phyloP scores from a whole-genome alignment of 2,329 filamentous ascomycete genomes.

The Stachybotrys elegans region DNA sequence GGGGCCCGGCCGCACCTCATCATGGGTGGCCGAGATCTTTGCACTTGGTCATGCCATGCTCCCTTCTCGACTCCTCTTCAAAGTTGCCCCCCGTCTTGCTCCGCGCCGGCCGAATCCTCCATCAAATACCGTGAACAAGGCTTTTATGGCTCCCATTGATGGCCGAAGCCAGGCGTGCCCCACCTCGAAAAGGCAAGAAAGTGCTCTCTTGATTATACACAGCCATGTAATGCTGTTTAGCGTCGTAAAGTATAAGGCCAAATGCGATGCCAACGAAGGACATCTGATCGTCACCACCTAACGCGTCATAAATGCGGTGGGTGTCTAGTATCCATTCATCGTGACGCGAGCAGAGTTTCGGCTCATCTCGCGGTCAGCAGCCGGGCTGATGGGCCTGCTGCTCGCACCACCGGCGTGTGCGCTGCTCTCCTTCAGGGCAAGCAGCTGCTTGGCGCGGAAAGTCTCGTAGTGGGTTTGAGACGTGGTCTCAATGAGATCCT shows the following conservation, averaged over 20 bases:
- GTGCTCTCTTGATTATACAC: neutral
- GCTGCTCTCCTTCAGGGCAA: slow-evolving; percentile 97
- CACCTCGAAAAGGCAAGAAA: neutral
- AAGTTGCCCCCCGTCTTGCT: too few relatives aligned
- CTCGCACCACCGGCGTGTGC: slow-evolving; percentile 74
- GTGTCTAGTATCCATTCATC: slow-evolving; percentile 91
- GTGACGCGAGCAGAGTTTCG: slow-evolving; percentile 95
- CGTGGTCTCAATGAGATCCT: slow-evolving; percentile 98
- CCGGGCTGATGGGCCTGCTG: slow-evolving; percentile 84
- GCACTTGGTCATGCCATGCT: too few relatives aligned
- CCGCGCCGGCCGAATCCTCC: neutral
- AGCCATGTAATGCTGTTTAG: neutral
- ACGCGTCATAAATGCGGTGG: slow-evolving; percentile 1
- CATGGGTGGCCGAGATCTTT: too few relatives aligned
- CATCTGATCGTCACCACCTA: too few relatives aligned
- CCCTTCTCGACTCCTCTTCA: too few relatives aligned
- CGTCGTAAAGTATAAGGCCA: neutral
- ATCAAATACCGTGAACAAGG: neutral
- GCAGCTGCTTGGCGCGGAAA: slow-evolving; percentile 97
- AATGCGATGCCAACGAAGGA: too few relatives aligned
- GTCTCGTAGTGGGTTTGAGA: slow-evolving; percentile 99
- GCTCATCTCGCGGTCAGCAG: slow-evolving; percentile 93
- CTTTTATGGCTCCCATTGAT: neutral
- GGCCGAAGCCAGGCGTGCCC: too few relatives aligned
- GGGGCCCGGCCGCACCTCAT: too few relatives aligned